phyloP scores from a whole-genome alignment of 2,329 filamentous ascomycete genomes.

The Exserohilum rostratum region DNA sequence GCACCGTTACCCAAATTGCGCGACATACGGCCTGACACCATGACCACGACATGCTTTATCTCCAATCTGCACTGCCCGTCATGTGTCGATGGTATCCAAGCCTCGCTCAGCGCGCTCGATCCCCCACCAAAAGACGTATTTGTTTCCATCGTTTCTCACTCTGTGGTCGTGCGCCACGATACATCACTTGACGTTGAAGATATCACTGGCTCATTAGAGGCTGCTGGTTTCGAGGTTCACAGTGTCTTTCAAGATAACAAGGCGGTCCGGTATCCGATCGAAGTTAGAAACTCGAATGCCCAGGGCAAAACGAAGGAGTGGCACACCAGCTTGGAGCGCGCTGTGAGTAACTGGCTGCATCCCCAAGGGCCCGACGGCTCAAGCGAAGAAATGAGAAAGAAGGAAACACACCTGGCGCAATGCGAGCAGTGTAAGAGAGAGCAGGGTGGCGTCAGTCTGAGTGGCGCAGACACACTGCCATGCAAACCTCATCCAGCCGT shows the following conservation, averaged over 20 bases:
- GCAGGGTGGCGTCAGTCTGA: slow-evolving; percentile 30
- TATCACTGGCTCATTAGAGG: slow-evolving; percentile 57
- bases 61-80: slow-evolving; percentile 80
- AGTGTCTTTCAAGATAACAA: slow-evolving; percentile 50
- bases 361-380: slow-evolving; percentile 15
- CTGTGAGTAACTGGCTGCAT: slow-evolving; percentile 39
- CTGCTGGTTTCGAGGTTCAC: slow-evolving; percentile 65
- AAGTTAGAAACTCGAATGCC: slow-evolving; percentile 14
- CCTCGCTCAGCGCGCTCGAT: slow-evolving; percentile 58
- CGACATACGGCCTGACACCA: slow-evolving; percentile 20
- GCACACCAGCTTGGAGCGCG: slow-evolving; percentile 44
- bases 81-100: slow-evolving; percentile 71
- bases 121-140: slow-evolving; percentile 64
- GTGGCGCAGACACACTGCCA: slow-evolving; percentile 11
- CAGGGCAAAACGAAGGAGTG: slow-evolving; percentile 33
- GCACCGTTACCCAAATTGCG: slow-evolving; percentile 18
- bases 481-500: slow-evolving; percentile 24
- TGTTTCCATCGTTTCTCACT: slow-evolving; percentile 73
- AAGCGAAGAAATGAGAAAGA: slow-evolving; percentile 37
- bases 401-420: slow-evolving; percentile 39
- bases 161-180: slow-evolving; percentile 66
- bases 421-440: slow-evolving; percentile 46
- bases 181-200: slow-evolving; percentile 50
- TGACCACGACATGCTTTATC: slow-evolving; percentile 66
- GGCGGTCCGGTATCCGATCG: slow-evolving; percentile 17